Evolutionary conservation across 2,329 filamentous ascomycete genomes (phyloP), one percentile per base, ranked within the genome.

Genomic region (Aquanectria penicillioides): DNA sequence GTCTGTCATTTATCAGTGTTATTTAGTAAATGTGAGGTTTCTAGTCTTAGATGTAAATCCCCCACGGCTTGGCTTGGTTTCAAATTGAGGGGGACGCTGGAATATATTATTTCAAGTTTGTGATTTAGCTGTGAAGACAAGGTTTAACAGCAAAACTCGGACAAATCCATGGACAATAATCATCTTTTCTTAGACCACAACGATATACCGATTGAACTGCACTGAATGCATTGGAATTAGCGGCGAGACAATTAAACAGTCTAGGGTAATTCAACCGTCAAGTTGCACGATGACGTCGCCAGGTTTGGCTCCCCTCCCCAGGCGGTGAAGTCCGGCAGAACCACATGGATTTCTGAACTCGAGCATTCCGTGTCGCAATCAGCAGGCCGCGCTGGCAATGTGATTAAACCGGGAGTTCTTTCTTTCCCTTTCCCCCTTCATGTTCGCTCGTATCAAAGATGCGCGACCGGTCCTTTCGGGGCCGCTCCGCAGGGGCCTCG

Each of bases 311-410:
- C n/a, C n/a, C n/a, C n/a, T n/a, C 9, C 18, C 22, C 12, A 40
- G 49, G 65, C 66, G 66, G 66, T 67, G 17, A 49, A 22, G 8
- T 0, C 8, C 23, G 66, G 66, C 66, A 68, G 53, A 67, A 69
- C 22, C 48, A 37, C 28, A 48, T 38, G 47, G 62, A 67, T 64
- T 69, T 68, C 62, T 20, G 12, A n/a, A n/a, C n/a, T n/a, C n/a
- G n/a, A n/a, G n/a, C n/a, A n/a, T n/a, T n/a, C n/a, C n/a, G n/a
- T n/a, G n/a, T n/a, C n/a, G n/a, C n/a, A n/a, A n/a, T n/a, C n/a
- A n/a, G n/a, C n/a, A n/a, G n/a, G n/a, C n/a, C n/a, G n/a, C n/a
- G n/a, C n/a, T n/a, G n/a, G n/a, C n/a, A n/a, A n/a, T n/a, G n/a
- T 5, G 17, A 40, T 41, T 12, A 33, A 46, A 10, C 17, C 13